A percentile compares a stretch with the other conserved stretches of the same genome.
Conservation (phyloP, 345 rosid species). For the Syzygium jambos region DNA sequence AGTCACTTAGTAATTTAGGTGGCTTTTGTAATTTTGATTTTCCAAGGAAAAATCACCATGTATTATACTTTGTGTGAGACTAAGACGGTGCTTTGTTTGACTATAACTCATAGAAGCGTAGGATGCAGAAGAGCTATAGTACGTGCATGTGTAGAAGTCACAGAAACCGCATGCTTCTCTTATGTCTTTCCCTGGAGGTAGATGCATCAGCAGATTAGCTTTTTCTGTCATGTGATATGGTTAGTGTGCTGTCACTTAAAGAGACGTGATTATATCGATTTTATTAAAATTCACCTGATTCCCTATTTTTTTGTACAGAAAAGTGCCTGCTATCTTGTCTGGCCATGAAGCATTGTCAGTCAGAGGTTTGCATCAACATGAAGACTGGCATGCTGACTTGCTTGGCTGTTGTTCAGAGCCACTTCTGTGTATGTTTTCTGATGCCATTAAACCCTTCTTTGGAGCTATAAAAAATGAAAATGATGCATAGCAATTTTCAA, state of each 20-base stretch:
- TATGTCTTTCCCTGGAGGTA: background rate
- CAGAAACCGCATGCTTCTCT: background rate
- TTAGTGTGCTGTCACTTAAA: background rate
- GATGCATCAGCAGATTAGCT: background rate
- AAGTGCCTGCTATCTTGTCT: conserved; percentile 54
- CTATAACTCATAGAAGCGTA: background rate
- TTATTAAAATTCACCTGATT: conserved; percentile 1
- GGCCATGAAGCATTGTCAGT: conserved; percentile 58
- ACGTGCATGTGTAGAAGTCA: background rate
- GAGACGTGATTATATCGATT: background rate
- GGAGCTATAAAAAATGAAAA: background rate
- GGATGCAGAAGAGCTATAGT: background rate
- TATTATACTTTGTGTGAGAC: background rate
- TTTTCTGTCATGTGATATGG: background rate
- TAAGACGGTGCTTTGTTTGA: background rate
- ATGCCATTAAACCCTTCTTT: background rate
- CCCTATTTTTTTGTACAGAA: conserved; percentile 37
- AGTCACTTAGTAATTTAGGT: background rate
- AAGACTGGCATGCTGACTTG: conserved; percentile 83
- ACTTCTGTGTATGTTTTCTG: conserved; percentile 52
- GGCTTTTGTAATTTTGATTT: background rate
- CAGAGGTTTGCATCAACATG: conserved; percentile 34
- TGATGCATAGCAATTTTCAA: background rate
- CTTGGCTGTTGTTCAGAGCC: conserved; percentile 91
- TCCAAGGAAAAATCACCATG: background rate